phyloP scores from a whole-genome alignment of 2,329 filamentous ascomycete genomes.

The Fusarium bactridioides region DNA sequence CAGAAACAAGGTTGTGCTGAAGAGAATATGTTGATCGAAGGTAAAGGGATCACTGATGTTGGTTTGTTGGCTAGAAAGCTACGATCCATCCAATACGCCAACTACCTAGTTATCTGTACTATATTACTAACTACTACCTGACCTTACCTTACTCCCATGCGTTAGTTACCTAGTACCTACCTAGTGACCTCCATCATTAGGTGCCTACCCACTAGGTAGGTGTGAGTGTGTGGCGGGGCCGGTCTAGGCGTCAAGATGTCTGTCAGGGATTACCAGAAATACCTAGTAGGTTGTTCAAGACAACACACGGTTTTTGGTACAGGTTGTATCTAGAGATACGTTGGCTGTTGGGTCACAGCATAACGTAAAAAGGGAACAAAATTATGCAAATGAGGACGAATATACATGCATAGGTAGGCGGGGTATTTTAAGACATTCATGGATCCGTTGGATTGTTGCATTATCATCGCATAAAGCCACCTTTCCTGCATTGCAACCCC shows the following conservation, averaged over 20 bases:
- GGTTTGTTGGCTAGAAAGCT: slow-evolving; percentile 18
- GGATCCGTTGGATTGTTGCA: background rate
- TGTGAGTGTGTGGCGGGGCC: slow-evolving; percentile 34
- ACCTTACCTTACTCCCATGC: background rate
- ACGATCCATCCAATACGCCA: background rate
- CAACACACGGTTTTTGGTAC: slow-evolving; percentile 4
- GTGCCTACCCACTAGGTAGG: background rate
- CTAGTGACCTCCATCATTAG: background rate
- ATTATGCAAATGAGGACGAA: background rate
- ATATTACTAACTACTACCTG: background rate
- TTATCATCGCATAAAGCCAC: background rate
- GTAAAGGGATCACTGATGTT: slow-evolving; percentile 10
- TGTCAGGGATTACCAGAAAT: slow-evolving; percentile 17
- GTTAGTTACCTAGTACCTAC: background rate
- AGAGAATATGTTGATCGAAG: slow-evolving; percentile 20
- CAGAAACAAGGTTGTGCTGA: slow-evolving; percentile 5
- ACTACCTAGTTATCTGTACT: background rate
- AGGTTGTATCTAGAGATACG: background rate
- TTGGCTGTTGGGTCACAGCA: slow-evolving; percentile 10
- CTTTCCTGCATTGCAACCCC: background rate
- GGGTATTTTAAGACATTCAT: slow-evolving; percentile 1
- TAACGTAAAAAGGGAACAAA: background rate
- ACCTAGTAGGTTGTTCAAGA: slow-evolving; percentile 4
- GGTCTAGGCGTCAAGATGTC: slow-evolving; percentile 16
- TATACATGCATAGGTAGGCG: background rate